Evolutionary conservation across 148 eudicot genomes (phyloP), one percentile per base, ranked within the genome.

Genomic region (Vaccinium corymbosum): DNA sequence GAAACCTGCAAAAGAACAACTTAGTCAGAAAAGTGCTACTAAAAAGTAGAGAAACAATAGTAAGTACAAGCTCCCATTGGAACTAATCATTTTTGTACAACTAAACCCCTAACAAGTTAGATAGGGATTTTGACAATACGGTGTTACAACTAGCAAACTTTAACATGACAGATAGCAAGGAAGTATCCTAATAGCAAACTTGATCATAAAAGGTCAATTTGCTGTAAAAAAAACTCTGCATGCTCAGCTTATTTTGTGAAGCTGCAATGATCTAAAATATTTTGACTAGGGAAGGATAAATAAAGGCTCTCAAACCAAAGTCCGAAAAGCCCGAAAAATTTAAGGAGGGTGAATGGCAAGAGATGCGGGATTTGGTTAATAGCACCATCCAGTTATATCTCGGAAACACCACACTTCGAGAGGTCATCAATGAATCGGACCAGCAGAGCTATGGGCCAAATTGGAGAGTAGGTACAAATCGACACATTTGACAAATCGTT

Each of bases 1-100:
- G 99, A 86, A 97, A 97, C 99, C 99, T 97, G 80, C 57, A 76
- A 57, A 20, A 50, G 57, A 76, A 50, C 53, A 76, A 25, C 11
- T 7, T 11, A 50, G 38, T 49, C 9, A 76, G 14, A 38, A 76
- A 76, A 42, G 13, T 49, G 51, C 51, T 38, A 74, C 51, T 46
- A 74, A 38, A 46, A 74, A 74, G 52, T 46, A 38, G n/a, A 76
- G 57, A 76, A 19, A 76, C 57, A 76, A 76, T 15, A 38, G 50
- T 17, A 73, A 16, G 56, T 49, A 49, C 32, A 12, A 12, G 29
- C 46, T 35, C 79, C 78, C 57, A 32, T 46, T 50, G 79, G 55
- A 76, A 16, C n/a, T n/a, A 1, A 62, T 70, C 38, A 27, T 25
- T 4, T 25, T 8, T 25, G 12, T 38, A 70, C 15, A 27, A 8